Conservation (phyloP, 1,139 yeast genomes). For the Yarrowia galli region DNA sequence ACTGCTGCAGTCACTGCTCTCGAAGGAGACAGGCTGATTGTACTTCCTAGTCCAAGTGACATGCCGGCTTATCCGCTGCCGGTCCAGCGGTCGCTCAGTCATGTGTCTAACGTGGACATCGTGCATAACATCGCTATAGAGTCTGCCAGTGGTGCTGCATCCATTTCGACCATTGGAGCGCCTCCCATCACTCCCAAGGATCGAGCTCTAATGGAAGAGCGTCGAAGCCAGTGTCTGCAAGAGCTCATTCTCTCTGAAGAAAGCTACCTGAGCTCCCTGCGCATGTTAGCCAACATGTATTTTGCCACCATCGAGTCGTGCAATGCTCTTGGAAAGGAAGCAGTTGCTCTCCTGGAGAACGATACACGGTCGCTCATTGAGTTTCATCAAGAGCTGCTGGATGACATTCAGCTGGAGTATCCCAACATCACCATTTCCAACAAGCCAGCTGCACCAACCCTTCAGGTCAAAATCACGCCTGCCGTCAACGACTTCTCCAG, state of each 20-base stretch:
- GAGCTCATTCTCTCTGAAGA: constrained; percentile 43
- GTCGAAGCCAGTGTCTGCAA: constrained; percentile 39
- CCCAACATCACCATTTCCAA: constrained; percentile 39
- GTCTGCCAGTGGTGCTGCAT: constrained; percentile 23
- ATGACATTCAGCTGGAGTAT: constrained; percentile 43
- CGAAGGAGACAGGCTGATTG: neutral
- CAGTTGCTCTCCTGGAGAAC: constrained; percentile 41
- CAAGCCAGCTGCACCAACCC: constrained; percentile 21
- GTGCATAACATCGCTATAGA: constrained; percentile 24
- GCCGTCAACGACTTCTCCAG: constrained; percentile 18
- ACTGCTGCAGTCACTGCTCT: neutral
- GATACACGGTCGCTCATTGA: constrained; percentile 45
- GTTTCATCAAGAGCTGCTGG: constrained; percentile 46
- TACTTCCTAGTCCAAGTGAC: constrained; percentile 5
- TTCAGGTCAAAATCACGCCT: constrained; percentile 20
- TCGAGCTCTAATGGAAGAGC: constrained; percentile 33
- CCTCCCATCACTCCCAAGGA: constrained; percentile 22
- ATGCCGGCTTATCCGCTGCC: constrained; percentile 7
- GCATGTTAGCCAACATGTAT: constrained; percentile 42
- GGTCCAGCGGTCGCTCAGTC: constrained; percentile 17
- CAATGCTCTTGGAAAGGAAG: constrained; percentile 40
- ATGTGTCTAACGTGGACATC: constrained; percentile 19
- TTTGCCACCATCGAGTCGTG: constrained; percentile 41
- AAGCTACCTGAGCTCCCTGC: constrained; percentile 41
- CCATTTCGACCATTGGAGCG: constrained; percentile 1